Evolutionary conservation across 2,329 filamentous ascomycete species (phyloP), one percentile per base, ranked within the genome.

Genomic region (Mycosphaerella arachidis): DNA sequence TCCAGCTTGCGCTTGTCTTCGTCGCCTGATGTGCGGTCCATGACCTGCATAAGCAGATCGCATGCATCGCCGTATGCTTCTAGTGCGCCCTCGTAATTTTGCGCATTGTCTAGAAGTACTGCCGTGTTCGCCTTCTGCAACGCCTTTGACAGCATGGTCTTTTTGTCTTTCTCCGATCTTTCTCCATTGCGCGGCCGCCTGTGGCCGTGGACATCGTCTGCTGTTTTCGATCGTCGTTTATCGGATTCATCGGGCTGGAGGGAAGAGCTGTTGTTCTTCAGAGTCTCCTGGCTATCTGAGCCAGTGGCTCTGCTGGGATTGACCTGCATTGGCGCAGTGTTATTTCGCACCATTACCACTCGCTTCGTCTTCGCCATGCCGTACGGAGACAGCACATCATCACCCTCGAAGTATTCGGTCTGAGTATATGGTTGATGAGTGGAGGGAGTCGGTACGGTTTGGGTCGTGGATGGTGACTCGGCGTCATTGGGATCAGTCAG

Each of bases 111-210:
- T 45, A 99, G 84, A 66, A 97, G 84, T 29, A 99, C 94, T 24
- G 94, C 94, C 12, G 91, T 93, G 71, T 99, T 97, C 53, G 94
- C 94, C 77, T 97, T 96, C 72, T 96, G 89, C 57, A 99, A 79
- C 0, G 94, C 94, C 68, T 90, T 90, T n/a, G 93, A 96, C 37
- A 99, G 82, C 92, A 97, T 97, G 10, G 88, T 90, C 79, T 97
- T 97, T 73, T 97, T 81, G 67, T 81, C 79, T 67, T 76, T 78
- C 60, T 81, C 79, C 54, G 75, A 71, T 61, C 73, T 72, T 63
- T 80, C 78, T 53, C 75, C 72, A 6, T 72, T 73, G 62, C 75
- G 56, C 40, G 68, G 64, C 48, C 57, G 57, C 48, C 56, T 61
- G 18, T 56, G 43, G 24, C 54, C 58, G 56, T 59, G 55, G 40